Evolutionary conservation across 75 land plant species (phyloP), one percentile per base, ranked within the genome.

Genomic region (Pseudotsuga menziesii): DNA sequence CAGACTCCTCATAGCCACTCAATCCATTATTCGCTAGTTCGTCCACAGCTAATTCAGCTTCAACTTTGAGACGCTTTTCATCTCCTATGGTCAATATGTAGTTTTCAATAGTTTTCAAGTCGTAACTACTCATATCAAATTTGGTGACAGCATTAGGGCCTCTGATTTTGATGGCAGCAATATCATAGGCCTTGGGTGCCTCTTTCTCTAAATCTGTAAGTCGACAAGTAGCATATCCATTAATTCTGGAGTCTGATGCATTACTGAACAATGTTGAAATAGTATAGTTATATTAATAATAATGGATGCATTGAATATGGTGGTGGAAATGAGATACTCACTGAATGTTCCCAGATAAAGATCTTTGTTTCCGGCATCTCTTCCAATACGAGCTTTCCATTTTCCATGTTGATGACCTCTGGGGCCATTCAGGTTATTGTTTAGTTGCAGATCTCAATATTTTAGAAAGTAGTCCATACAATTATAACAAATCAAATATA

Each of bases 361-460:
- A 80, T 89, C 91, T 69, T 87, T 86, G 79, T 89, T 89, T 7
- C 91, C 89, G 1, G 82, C 86, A 20, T 82, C 89, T 60, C 91
- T 69, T 17, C 91, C 91, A n/a, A 89, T 87, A 44, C 91, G n/a
- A 57, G 91, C 91, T 56, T 86, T 86, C 91, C 91, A 86, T 36
- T 86, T 57, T 19, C 91, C 91, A 59, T 89, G 90, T 75, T 89
- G 86, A 66, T 89, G 90, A 26, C 85, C 86, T 73, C 90, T 89
- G n/a, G n/a, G n/a, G 79, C 14, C 39, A 44, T 26, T 7, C 20
- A 58, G 17, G 32, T 29, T 29, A 29, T 29, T 6, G 6, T 44
- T 44, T 8, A 44, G 48, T 44, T 44, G 48, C 48, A 44, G 7
- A 44, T 44, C 0, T 44, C 7, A 44, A 44, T 44, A 44, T 7